phyloP scores from a whole-genome alignment of 2,329 filamentous ascomycete genomes.

The Aspergillus unguis region DNA sequence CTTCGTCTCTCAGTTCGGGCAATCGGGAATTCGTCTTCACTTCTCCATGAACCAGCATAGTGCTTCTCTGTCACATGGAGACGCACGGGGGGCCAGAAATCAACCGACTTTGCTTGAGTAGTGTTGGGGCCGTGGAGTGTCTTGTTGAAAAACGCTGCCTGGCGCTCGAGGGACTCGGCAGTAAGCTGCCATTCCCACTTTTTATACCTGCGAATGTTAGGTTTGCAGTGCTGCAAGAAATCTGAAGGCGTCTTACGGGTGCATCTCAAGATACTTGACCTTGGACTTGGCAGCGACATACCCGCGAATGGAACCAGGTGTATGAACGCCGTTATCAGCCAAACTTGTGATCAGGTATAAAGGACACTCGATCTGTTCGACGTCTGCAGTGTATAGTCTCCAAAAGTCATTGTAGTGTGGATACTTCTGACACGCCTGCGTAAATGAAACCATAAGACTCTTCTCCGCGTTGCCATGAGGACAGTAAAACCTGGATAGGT shows the following conservation, averaged over 20 bases:
- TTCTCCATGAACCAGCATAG: not conserved
- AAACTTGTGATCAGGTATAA: not conserved
- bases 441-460: not conserved
- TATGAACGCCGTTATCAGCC: not conserved
- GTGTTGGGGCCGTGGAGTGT: not conserved
- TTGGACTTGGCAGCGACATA: not conserved
- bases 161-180: not conserved
- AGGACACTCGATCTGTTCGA: not conserved
- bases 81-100: not conserved
- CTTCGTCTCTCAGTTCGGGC: too few species aligned
- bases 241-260: not conserved
- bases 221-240: too few species aligned
- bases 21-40: too few species aligned
- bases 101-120: not conserved
- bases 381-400: not conserved
- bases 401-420: not conserved
- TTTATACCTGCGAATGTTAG: too few species aligned
- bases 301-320: not conserved
- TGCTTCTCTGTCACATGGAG: not conserved
- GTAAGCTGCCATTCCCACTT: not conserved
- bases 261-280: not conserved
- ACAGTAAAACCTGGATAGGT: not conserved
- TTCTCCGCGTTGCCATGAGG: too few species aligned
- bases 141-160: not conserved
- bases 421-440: not conserved